Percentiles rank a stretch among this genome's conserved stretches.
Evolutionary conservation across 495 filamentous ascomycete species (phyloP).

Genomic region (Staphylotrichum tortipilum): DNA sequence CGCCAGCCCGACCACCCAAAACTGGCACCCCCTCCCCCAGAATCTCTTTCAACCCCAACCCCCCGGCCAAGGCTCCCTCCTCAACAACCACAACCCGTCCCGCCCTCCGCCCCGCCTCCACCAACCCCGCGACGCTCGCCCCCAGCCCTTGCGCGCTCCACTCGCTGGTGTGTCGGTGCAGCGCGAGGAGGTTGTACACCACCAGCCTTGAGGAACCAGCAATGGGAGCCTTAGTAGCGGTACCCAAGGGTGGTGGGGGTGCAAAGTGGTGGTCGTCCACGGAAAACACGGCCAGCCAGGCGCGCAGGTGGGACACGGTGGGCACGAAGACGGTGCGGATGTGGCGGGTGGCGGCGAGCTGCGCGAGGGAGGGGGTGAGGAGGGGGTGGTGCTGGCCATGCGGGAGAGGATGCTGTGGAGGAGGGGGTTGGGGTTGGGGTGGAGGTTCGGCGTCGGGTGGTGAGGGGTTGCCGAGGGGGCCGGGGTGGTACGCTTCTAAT

Average conservation of each 20-base stretch:
- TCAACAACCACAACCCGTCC: slow-evolving; percentile 26
- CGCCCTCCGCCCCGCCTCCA: slow-evolving; percentile 52
- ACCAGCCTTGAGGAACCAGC: slow-evolving; percentile 50
- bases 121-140: slow-evolving; percentile 55
- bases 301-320: slow-evolving; percentile 66
- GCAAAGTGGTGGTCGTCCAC: slow-evolving; percentile 22
- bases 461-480: not conserved
- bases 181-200: slow-evolving; percentile 54
- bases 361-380: slow-evolving; percentile 55
- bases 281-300: slow-evolving; percentile 55
- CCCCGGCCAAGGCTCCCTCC: slow-evolving; percentile 32
- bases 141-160: slow-evolving; percentile 78
- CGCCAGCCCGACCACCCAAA: slow-evolving; percentile 50
- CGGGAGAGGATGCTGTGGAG: too few species aligned
- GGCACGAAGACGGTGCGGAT: slow-evolving; percentile 63
- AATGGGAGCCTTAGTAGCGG: too few species aligned
- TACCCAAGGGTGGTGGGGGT: slow-evolving; percentile 6
- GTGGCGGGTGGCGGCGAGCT: slow-evolving; percentile 57
- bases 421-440: not conserved
- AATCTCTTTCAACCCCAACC: slow-evolving; percentile 26
- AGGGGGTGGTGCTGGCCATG: slow-evolving; percentile 26
- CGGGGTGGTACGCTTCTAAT: not conserved
- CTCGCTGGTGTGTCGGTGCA: slow-evolving; percentile 67
- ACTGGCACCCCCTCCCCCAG: slow-evolving; percentile 54
- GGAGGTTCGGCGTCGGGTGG: not conserved